Base-by-base conservation (phyloP, 1,139 yeast genomes). In the Yamadazyma triangularis region DNA sequence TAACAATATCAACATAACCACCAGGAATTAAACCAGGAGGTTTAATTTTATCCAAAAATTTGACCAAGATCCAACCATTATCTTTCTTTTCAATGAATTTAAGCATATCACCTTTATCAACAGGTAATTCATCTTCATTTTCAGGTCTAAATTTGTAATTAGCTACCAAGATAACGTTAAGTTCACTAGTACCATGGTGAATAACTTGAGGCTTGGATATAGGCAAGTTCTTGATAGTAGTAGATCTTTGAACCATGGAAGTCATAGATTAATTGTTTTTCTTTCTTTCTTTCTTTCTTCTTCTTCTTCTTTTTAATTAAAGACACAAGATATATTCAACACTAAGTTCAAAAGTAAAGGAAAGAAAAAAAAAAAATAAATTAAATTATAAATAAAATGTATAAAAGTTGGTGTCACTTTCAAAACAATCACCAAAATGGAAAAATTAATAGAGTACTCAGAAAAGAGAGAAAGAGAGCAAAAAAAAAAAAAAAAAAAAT, bases 1-100 rank as follows among this genome's bases (percentile, higher is more conserved):
- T 54, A n/a, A 68, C 71, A 27, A 67, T 66, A 35, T 64, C 71
- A n/a, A 64, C 68, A 39, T 65, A 66, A 20, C 53, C 47, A 2
- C 71, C 68, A 4, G 72, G 73, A 4, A 67, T 59, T 23, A 67
- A 41, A 0, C 73, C 73, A 2, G 68, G 66, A 4, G 43, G 39
- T 8, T 43, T 40, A 23, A 67, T 39, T 34, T 57, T 56, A 38
- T 67, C 72, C 34, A 67, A 56, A 30, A 54, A 64, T 39, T 67
- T 65, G 25, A 66, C 73, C 35, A 64, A 45, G 4, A 67, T 39
- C 73, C 73, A 67, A 2, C 73, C 73, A 36, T 61, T 57, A 4
- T 62, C 61, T 6, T 58, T 60, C 18, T 60, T 44, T 33, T 63
- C 68, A 24, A 67, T 41, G 26, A 66, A 51, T 41, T 65, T 67